A percentile compares a stretch with the other conserved stretches of the same genome.
Evolutionary conservation across 176 grass and related monocot species (phyloP).

Genomic region (Tillandsia fasciculata): DNA sequence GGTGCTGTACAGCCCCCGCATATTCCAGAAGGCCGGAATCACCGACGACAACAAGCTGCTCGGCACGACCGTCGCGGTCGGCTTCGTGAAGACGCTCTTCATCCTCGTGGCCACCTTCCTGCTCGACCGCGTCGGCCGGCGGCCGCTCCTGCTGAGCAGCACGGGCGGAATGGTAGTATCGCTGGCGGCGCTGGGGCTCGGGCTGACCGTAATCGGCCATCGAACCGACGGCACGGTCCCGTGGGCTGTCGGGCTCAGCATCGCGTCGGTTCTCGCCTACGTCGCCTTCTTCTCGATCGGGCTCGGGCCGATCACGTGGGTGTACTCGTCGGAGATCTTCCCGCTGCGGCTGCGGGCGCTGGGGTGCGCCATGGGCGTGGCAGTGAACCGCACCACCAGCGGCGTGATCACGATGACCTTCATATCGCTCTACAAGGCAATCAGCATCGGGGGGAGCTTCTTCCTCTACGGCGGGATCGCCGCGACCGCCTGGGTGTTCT

Average conservation of each 20-base stretch:
- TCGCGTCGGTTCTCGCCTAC: neutral
- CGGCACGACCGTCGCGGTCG: neutral
- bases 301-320: constrained; percentile 9
- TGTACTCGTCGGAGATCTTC: constrained; percentile 17
- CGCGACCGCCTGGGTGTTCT: constrained; percentile 1
- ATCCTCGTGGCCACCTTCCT: neutral
- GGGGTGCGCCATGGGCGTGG: neutral
- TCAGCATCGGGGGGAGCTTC: constrained; percentile 14
- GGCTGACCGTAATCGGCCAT: neutral
- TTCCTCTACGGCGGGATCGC: constrained; percentile 6
- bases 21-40: constrained; percentile 9
- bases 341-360: constrained; percentile 4
- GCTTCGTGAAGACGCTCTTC: constrained; percentile 1
- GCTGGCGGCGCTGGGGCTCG: neutral
- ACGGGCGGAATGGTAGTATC: constrained; percentile 1
- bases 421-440: constrained; percentile 14
- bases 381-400: constrained; percentile 2
- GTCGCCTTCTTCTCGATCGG: constrained; percentile 8
- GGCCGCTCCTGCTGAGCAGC: neutral
- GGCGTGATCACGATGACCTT: constrained; percentile 11
- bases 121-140: neutral
- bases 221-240: neutral
- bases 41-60: neutral
- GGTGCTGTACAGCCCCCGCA: constrained; percentile 8
- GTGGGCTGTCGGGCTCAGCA: neutral